A percentile compares a stretch with the other conserved stretches of the same genome.
Evolutionary conservation across 176 grass and related monocot species (phyloP).

Genomic region (Paspalum vaginatum): DNA sequence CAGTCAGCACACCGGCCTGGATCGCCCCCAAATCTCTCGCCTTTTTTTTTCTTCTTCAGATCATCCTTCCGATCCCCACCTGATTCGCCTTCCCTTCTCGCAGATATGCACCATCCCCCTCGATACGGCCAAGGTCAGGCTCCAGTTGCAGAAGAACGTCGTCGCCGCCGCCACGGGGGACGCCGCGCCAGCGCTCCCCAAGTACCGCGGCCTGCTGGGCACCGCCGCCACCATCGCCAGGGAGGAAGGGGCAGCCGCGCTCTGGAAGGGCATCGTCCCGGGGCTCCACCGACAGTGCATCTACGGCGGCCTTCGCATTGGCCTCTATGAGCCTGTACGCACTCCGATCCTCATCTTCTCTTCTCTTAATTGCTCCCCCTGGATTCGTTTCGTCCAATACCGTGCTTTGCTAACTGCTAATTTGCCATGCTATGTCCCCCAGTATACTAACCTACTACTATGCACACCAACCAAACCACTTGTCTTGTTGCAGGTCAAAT

Average conservation of each 20-base stretch:
- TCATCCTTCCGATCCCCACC: neutral
- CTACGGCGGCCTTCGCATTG: constrained; percentile 87
- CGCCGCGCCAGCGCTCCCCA: constrained; percentile 35
- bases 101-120: constrained; percentile 86
- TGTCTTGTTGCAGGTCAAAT: constrained; percentile 61
- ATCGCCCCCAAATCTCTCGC: neutral
- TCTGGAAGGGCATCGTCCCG: constrained; percentile 92
- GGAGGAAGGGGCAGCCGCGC: constrained; percentile 75
- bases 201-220: constrained; percentile 83
- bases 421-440: too few species aligned
- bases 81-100: neutral
- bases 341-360: neutral
- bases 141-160: constrained; percentile 87
- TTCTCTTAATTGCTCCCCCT: neutral
- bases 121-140: constrained; percentile 95
- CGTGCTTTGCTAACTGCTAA: too few species aligned
- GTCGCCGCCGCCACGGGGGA: neutral
- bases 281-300: constrained; percentile 93
- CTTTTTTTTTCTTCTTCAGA: too few species aligned
- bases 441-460: neutral
- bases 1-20: neutral
- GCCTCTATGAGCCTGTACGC: constrained; percentile 74
- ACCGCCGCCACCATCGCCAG: constrained; percentile 82
- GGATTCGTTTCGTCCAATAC: neutral
- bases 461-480: too few species aligned